Percentiles rank a stretch among this genome's conserved stretches.
These are phyloP conservation scores for Scedosporium aurantiacum DNA, from an alignment of 2,329 filamentous ascomycete species.

Conservation along the genomic window DNA sequence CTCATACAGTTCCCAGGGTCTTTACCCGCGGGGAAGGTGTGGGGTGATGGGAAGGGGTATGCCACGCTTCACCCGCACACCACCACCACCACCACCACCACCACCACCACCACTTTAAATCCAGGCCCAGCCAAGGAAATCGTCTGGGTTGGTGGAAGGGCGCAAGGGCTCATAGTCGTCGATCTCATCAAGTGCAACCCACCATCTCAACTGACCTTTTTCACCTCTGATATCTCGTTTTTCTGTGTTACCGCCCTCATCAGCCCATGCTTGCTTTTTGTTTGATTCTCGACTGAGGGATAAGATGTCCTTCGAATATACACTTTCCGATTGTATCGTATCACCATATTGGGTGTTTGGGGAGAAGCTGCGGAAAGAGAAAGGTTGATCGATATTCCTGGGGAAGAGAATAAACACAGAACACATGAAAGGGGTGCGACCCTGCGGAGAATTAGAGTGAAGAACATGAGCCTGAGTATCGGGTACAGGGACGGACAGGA, in stretches of 20 bases:
- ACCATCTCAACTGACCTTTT: not conserved
- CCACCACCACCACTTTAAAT: not conserved
- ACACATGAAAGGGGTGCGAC: no score
- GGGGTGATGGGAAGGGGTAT: not conserved
- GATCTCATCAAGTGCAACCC: slow-evolving; percentile 3
- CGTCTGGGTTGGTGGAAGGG: not conserved
- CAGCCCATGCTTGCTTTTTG: not conserved
- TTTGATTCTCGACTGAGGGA: no score
- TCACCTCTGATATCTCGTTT: not conserved
- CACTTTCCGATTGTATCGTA: no score
- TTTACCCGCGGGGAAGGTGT: slow-evolving; percentile 1
- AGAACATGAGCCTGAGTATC: no score
- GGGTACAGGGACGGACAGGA: not conserved
- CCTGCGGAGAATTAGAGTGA: no score
- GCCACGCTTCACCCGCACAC: not conserved
- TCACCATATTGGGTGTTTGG: no score
- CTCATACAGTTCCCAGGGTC: not conserved
- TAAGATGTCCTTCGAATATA: no score
- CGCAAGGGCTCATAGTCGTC: not conserved
- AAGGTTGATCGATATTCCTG: no score
- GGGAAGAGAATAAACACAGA: no score
- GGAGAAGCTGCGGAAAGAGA: no score
- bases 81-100: not conserved
- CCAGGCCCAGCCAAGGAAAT: not conserved
- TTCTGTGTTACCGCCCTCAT: not conserved